Percentiles rank a stretch among this genome's conserved stretches.
These are phyloP conservation scores for Sarocladium strictum DNA, from an alignment of 2,329 filamentous ascomycete genomes.

Conservation along the genomic window DNA sequence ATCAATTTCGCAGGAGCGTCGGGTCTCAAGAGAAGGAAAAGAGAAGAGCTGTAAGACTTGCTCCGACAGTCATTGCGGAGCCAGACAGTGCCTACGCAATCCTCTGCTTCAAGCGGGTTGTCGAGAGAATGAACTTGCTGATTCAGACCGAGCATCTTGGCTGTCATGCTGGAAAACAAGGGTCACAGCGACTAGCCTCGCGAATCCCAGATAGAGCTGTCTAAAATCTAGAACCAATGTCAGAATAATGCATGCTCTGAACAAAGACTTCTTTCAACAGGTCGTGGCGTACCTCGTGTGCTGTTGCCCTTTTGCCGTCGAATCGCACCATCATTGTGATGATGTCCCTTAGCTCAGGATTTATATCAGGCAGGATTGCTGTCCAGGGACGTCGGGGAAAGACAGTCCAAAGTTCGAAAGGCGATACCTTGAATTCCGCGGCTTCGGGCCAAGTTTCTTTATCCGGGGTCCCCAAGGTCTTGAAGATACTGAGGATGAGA, in stretches of 20 bases:
- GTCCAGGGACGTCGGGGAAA: constrained; percentile 38
- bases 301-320: constrained; percentile 63
- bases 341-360: constrained; percentile 55
- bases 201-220: no score
- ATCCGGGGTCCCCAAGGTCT: constrained; percentile 81
- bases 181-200: no score
- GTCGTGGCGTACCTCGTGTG: constrained; percentile 33
- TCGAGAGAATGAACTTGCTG: no score
- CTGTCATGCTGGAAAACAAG: no score
- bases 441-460: constrained; percentile 80
- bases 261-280: neutral
- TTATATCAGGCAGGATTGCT: constrained; percentile 55
- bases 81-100: no score
- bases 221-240: no score
- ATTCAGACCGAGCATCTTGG: no score
- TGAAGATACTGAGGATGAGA: constrained; percentile 87
- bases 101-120: no score
- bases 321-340: constrained; percentile 65
- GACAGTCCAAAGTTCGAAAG: constrained; percentile 83
- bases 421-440: constrained; percentile 58
- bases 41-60: neutral
- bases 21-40: neutral
- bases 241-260: no score
- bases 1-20: constrained; percentile 55
- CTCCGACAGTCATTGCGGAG: constrained; percentile 3